Base-by-base conservation (phyloP, 2,329 filamentous ascomycete species). In the Monilinia polystroma region DNA sequence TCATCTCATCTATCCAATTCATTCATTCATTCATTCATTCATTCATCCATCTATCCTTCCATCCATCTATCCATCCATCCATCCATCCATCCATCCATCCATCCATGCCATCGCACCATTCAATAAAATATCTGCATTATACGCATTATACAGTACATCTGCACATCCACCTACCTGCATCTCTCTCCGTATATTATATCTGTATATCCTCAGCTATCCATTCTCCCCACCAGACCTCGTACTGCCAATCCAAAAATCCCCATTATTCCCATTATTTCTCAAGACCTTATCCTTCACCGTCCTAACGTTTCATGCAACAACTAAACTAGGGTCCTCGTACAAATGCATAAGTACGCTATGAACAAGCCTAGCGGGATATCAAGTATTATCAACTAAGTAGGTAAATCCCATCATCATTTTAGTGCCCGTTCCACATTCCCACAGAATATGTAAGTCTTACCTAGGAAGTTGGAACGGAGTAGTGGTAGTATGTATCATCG, bases 271-370 rank as follows among this genome's bases (percentile, higher is more conserved):
- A 35, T 35, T 8, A 3, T 35, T 35, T 35, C 32, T 35, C 32
- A 35, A 35, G 32, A 35, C 32, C 32, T 12, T 18, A 49, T 52
- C 29, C 59, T 63, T 63, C 56, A 59, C 56, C 56, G 56, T 59
- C 56, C 38, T 47, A 10, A 59, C 56, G 56, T 58, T 47, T 47
- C 23, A 58, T 32, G 56, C 56, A 58, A 47, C 4, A 47, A n/a
- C 23, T 10, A 47, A 58, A 8, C 56, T 16, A 59, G 56, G 41
- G 56, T 59, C 26, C 41, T 47, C 5, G 56, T 58, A 45, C 41
- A 20, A n/a, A 49, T 49, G 20, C 4, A 49, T 49, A n/a, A 8
- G 47, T 49, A 23, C 7, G 20, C 47, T 41, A 41, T 41, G 38
- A 14, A 41, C 12, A 41, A 1, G 32, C 7, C 32, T 35, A 35